These are phyloP conservation scores for Russula sp. DNA, from an alignment of 768 basidiomycete species.

Conservation along the genomic window DNA sequence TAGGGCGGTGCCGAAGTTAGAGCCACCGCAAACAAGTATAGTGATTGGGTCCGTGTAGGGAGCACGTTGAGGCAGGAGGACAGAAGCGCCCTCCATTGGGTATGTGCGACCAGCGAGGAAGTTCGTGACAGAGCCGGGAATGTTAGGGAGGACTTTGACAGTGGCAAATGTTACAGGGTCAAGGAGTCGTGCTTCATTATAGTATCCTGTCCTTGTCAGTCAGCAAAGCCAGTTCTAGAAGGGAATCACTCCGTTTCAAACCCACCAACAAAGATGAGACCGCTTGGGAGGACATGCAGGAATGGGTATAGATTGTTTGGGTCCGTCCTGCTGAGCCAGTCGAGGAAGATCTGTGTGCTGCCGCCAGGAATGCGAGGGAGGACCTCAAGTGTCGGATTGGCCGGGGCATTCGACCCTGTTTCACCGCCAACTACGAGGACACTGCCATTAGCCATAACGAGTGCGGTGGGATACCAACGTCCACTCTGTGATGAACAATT, in stretches of 20 bases:
- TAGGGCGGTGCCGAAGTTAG: slow-evolving; percentile 48
- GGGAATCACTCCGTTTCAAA: not conserved
- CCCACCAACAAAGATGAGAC: slow-evolving; percentile 63
- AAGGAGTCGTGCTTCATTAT: slow-evolving; percentile 75
- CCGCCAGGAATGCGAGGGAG: slow-evolving; percentile 64
- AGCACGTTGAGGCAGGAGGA: slow-evolving; percentile 61
- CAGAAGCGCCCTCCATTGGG: slow-evolving; percentile 66
- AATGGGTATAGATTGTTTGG: slow-evolving; percentile 81
- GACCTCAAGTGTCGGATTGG: slow-evolving; percentile 58
- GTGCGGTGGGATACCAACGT: slow-evolving; percentile 70
- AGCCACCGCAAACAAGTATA: slow-evolving; percentile 72
- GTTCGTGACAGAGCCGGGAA: slow-evolving; percentile 68
- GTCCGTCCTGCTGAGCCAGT: slow-evolving; percentile 65
- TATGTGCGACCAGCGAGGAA: slow-evolving; percentile 73
- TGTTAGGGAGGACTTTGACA: slow-evolving; percentile 54
- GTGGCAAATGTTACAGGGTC: slow-evolving; percentile 63
- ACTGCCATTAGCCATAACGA: slow-evolving; percentile 67
- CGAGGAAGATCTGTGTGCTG: slow-evolving; percentile 51
- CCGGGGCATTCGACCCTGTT: slow-evolving; percentile 57
- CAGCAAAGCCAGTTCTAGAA: not conserved
- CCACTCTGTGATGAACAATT: slow-evolving; percentile 37
- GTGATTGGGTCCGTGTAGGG: slow-evolving; percentile 72
- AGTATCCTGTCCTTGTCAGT: slow-evolving; percentile 42
- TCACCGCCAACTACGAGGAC: slow-evolving; percentile 74
- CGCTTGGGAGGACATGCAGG: slow-evolving; percentile 63